Base-by-base conservation (phyloP, 1,284 basidiomycete genomes). In the Puccinia brachypodii region DNA sequence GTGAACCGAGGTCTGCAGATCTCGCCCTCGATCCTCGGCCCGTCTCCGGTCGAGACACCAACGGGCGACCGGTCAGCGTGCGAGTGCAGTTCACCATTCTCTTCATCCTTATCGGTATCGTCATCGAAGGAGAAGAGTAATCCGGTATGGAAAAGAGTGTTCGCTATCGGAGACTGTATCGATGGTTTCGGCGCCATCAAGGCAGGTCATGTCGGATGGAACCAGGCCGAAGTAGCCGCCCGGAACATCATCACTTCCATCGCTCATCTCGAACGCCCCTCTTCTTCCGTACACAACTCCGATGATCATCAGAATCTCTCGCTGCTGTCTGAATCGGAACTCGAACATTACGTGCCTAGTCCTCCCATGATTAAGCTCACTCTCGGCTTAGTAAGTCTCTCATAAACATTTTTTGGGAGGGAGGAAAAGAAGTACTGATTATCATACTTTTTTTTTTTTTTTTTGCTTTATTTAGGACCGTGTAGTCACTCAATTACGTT, bases 171-270 rank as follows among this genome's bases (percentile, higher is more conserved):
- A 25, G 78, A 80, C 72, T 80, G 78, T 42, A 62, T 80, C 33
- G 78, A 80, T 40, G 78, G 78, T 1, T 80, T 80, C 25, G 78
- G 78, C 7, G 69, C 69, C 2, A 73, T 80, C 56, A 80, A 80
- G 31, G 78, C 78, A n/a, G 78, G 78, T 28, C 78, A 80, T 80
- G 66, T 69, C 28, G 78, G 69, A 44, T 80, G 78, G 78, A 80
- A 73, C 38, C 78, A 80, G 42, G 78, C 78, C 31, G 78, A 80
- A 40, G 69, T 80, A 9, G 78, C 78, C 28, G 78, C 58, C 25
- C 44, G 47, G 16, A 80, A 80, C 40, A 73, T 80, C 38, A 40
- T 80, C 16, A 56, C 58, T n/a, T 66, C 72, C n/a, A 38, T 73
- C 25, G 44, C 36, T 38, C 44, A 36, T 33, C 40, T 33, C 36